These are phyloP conservation scores for Monilinia fructicola DNA, from an alignment of 2,329 filamentous ascomycete species.

Conservation along the genomic window DNA sequence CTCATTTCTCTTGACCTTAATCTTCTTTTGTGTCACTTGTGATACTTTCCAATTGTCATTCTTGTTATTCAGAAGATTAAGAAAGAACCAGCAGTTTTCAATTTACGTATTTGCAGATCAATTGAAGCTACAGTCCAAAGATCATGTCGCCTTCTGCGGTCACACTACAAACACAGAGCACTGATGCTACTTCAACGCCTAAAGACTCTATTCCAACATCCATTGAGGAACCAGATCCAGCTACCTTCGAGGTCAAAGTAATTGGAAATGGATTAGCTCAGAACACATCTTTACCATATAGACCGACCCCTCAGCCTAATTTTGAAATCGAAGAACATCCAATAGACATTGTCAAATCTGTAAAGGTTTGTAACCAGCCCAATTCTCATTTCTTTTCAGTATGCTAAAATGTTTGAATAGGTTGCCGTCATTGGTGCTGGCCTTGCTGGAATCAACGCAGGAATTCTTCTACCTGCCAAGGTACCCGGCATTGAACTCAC, in stretches of 20 bases:
- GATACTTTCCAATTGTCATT: neutral
- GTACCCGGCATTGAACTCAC: constrained; percentile 54
- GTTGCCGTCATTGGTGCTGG: constrained; percentile 59
- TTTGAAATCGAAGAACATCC: constrained; percentile 26
- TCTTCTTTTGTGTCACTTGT: neutral
- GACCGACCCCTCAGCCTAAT: constrained; percentile 15
- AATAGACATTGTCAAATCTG: constrained; percentile 13
- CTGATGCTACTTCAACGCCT: neutral
- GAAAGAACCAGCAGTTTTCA: neutral
- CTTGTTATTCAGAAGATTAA: neutral
- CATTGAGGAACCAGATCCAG: neutral
- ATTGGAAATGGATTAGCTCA: neutral
- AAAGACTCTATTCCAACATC: neutral
- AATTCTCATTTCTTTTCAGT: neutral
- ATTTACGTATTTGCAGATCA: neutral
- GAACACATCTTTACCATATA: neutral
- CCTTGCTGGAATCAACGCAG: constrained; percentile 62
- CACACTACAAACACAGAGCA: neutral
- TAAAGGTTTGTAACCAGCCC: constrained; percentile 15
- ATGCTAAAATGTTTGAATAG: constrained; percentile 8
- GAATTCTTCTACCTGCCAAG: constrained; percentile 65
- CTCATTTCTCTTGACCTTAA: neutral
- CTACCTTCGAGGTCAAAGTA: neutral
- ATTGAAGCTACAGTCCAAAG: neutral
- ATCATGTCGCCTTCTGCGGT: constrained; percentile 15